Evolutionary conservation across 1,284 basidiomycete species (phyloP).

Genomic region (Malassezia vespertilionis): DNA sequence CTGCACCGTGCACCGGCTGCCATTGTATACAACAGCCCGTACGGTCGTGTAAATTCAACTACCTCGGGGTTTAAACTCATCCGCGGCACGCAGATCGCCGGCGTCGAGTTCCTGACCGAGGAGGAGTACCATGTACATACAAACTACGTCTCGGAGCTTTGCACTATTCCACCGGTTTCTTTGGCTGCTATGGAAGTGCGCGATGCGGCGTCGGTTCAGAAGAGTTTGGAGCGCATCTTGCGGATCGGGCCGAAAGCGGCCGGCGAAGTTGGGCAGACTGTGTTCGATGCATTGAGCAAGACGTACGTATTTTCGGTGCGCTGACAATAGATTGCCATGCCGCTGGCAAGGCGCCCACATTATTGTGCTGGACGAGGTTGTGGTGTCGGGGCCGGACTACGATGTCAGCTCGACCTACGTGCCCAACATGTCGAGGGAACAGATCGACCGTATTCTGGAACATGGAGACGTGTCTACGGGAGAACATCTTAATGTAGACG

Average conservation of each 20-base stretch:
- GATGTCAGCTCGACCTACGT: conserved; percentile 33
- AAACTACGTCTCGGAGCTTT: conserved; percentile 19
- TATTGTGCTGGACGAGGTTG: conserved; percentile 45
- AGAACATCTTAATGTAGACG: conserved; percentile 16
- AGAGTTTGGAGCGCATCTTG: conserved; percentile 24
- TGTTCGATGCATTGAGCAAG: conserved; percentile 43
- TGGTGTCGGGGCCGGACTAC: conserved; percentile 37
- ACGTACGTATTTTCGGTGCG: conserved; percentile 28
- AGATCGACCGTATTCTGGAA: conserved; percentile 24
- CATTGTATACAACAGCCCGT: conserved; percentile 20
- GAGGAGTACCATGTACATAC: conserved; percentile 15
- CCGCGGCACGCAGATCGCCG: conserved; percentile 25
- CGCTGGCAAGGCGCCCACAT: conserved; percentile 44
- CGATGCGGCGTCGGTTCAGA: conserved; percentile 27
- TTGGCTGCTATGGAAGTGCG: conserved; percentile 24
- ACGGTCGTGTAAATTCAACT: not conserved
- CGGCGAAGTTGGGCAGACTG: conserved; percentile 26
- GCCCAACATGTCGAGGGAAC: conserved; percentile 24
- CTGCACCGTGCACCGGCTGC: conserved; percentile 23
- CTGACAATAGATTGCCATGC: conserved; percentile 28
- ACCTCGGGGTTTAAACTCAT: conserved; percentile 35
- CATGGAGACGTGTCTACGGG: conserved; percentile 5
- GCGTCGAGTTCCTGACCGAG: conserved; percentile 4
- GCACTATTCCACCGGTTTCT: conserved; percentile 20
- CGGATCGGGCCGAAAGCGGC: conserved; percentile 29